Evolutionary conservation across 2,329 filamentous ascomycete species (phyloP).

Genomic region (Phoma sp.): DNA sequence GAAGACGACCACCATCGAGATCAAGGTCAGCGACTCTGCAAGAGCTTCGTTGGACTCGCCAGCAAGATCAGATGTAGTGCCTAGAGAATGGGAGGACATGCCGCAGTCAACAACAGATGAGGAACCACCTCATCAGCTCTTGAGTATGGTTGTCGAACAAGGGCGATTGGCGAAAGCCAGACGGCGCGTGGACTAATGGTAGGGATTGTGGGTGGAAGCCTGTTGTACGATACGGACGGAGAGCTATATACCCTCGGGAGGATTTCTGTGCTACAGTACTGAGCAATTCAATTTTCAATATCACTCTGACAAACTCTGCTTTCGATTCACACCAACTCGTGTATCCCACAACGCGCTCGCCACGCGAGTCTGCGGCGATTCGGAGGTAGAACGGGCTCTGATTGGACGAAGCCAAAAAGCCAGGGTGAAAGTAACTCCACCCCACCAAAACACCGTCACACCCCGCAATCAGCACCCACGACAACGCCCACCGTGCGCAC

Average conservation of each 20-base stretch:
- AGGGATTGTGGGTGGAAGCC: background rate
- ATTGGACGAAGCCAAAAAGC: conserved; percentile 1
- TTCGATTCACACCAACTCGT: background rate
- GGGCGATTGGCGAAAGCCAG: background rate
- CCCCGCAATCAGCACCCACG: conserved; percentile 1
- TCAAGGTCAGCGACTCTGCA: background rate
- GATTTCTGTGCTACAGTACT: background rate
- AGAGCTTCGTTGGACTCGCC: background rate
- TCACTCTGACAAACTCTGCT: background rate
- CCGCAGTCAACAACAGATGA: background rate
- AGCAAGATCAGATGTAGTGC: background rate
- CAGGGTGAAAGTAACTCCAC: conserved; percentile 2
- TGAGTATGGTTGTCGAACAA: conserved; percentile 4
- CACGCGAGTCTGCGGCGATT: background rate
- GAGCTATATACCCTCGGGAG: conserved; percentile 13
- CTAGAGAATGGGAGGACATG: conserved; percentile 1
- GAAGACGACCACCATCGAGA: conserved; percentile 8
- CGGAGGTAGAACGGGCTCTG: background rate
- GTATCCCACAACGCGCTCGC: too few species aligned
- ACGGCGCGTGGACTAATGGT: background rate
- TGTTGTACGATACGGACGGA: conserved; percentile 61
- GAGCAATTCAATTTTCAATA: background rate
- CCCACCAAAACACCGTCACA: conserved; percentile 4
- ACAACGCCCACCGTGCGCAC: background rate
- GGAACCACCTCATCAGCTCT: background rate